Base-by-base conservation (phyloP, 1,139 yeast species). In the Kazachstania sp. region DNA sequence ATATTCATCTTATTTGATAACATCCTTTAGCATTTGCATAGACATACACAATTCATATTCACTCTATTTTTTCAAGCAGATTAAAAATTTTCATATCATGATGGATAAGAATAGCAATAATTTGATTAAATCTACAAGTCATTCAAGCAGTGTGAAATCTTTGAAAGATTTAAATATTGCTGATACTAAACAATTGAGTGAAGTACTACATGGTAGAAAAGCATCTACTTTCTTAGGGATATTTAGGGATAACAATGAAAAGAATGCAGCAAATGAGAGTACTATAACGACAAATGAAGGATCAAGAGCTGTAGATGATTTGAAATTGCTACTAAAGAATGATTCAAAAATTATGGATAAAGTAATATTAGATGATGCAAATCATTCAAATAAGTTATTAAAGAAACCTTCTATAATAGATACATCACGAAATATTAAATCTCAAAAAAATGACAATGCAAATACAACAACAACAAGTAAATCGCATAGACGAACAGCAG, bases 191-290 rank as follows among this genome's bases (percentile, higher is more conserved):
- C 49, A 52, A 29, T 30, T 48, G 37, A 43, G 51, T n/a, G 46
- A 58, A 2, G 54, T 58, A 11, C 40, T 61, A 20, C 61, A 59
- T 51, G 67, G 67, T 12, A 55, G 68, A 46, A 64, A 65, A 45
- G 68, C 67, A 4, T 63, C 67, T 44, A 62, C 64, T 3, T 64
- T 59, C 49, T 43, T 64, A 42, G 54, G 68, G 36, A 63, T 64
- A 31, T 64, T 63, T 46, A 56, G 61, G 47, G 65, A 60, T 46
- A 58, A 59, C 30, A 59, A 55, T 23, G 28, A 23, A 23, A 23
- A 23, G 28, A 50, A 45, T 30, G 40, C 45, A 13, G 23, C 36
- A 12, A 20, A 38, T n/a, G 28, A 42, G 18, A 41, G 41, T 29
- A 19, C 18, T 8, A 18, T 11, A 32, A 32, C 18, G 18, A 32